Percentiles rank a stretch among this genome's conserved stretches.
These are phyloP conservation scores for Tolypocladium cylindrosporum DNA, from an alignment of 2,329 filamentous ascomycete genomes.

Conservation along the genomic window DNA sequence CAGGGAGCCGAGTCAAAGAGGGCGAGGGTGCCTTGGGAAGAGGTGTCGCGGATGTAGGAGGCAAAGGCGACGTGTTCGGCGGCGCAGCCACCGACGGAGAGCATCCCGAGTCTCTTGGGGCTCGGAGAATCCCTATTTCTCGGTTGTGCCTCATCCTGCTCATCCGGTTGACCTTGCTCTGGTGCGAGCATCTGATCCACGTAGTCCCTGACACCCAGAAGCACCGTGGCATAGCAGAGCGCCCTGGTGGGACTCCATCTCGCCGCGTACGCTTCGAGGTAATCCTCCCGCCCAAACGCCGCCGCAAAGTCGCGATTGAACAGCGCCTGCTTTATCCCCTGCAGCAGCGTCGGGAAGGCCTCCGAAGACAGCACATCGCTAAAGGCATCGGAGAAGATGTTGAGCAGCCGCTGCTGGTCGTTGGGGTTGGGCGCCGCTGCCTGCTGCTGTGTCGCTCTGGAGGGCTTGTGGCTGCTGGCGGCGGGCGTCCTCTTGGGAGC, in stretches of 20 bases:
- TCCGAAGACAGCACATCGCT: slow-evolving; percentile 34
- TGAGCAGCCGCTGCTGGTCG: slow-evolving; percentile 58
- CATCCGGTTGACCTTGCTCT: neutral
- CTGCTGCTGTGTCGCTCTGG: neutral
- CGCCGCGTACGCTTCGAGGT: slow-evolving; percentile 74
- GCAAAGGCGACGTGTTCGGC: slow-evolving; percentile 51
- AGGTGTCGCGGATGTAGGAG: slow-evolving; percentile 25
- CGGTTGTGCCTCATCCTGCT: neutral
- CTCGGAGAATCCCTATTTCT: neutral
- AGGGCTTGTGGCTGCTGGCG: neutral
- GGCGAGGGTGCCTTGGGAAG: slow-evolving; percentile 32
- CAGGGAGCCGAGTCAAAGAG: slow-evolving; percentile 82
- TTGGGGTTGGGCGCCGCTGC: neutral
- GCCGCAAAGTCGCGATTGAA: slow-evolving; percentile 74
- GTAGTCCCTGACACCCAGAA: slow-evolving; percentile 27
- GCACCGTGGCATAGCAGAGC: slow-evolving; percentile 63
- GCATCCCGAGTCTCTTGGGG: slow-evolving; percentile 22
- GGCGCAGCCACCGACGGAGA: slow-evolving; percentile 47
- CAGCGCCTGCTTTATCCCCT: slow-evolving; percentile 76
- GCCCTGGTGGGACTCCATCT: slow-evolving; percentile 86
- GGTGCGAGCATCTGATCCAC: slow-evolving; percentile 15
- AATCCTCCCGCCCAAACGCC: slow-evolving; percentile 64
- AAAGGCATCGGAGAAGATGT: slow-evolving; percentile 63
- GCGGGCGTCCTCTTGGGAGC: neutral
- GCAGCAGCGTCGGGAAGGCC: slow-evolving; percentile 49